Conservation (phyloP, 306 rosid species). For the Geum urbanum region DNA sequence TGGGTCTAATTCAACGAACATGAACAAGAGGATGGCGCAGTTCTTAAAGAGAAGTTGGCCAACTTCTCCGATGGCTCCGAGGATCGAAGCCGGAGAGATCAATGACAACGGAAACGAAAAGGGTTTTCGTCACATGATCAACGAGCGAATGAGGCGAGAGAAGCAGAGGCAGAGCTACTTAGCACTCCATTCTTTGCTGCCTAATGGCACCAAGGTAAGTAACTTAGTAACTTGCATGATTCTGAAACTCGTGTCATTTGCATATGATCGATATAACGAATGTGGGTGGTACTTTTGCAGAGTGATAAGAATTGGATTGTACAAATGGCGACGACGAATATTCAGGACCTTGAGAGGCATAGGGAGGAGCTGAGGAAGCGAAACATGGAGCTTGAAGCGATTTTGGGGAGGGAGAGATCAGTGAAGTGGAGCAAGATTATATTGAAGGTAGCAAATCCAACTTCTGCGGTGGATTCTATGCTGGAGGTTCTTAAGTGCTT, state of each 20-base stretch:
- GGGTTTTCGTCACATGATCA: constrained; percentile 55
- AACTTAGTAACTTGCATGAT: neutral
- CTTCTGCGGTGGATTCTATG: constrained; percentile 51
- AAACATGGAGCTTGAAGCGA: constrained; percentile 36
- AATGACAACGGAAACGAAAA: constrained; percentile 38
- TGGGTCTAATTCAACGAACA: constrained; percentile 9
- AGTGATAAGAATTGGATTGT: constrained; percentile 60
- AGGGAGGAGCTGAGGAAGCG: constrained; percentile 42
- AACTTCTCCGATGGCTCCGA: neutral
- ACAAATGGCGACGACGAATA: constrained; percentile 43
- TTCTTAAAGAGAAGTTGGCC: constrained; percentile 36
- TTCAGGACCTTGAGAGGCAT: constrained; percentile 33
- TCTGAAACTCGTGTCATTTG: too few species aligned
- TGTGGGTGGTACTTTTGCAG: constrained; percentile 26
- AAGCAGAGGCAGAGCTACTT: constrained; percentile 50
- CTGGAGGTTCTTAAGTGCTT: constrained; percentile 47
- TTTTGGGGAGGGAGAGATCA: constrained; percentile 2
- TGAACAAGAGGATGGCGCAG: constrained; percentile 40
- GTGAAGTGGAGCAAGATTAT: constrained; percentile 16
- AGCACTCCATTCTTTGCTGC: constrained; percentile 54
- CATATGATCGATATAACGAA: too few species aligned
- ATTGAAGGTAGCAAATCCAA: constrained; percentile 36
- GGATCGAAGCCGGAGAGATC: neutral
- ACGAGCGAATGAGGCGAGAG: constrained; percentile 70
- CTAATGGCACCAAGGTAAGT: constrained; percentile 57